Evolutionary conservation across 2,329 filamentous ascomycete genomes (phyloP), one percentile per base, ranked within the genome.

Genomic region (Corynespora cassiicola): DNA sequence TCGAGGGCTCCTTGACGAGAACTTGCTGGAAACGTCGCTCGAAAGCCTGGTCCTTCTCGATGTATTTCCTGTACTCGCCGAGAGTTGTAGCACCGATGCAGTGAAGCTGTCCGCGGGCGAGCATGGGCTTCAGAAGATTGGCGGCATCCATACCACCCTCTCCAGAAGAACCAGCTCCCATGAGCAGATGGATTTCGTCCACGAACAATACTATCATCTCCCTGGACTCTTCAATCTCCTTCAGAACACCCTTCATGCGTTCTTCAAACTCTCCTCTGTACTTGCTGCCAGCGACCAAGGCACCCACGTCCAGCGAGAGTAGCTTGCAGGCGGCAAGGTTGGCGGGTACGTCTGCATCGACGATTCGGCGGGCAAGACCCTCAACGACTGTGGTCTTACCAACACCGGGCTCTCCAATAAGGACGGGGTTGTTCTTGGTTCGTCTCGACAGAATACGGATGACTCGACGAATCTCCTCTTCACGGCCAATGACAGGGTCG

Each of bases 131-230:
- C 50, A 99, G 80, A 58, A 99, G 75, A 69, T 99, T 99, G 60
- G 94, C 94, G 32, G 94, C 94, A 65, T 99, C 94, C 94, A 99
- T 99, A 57, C 94, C 94, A 51, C 94, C 94, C 68, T 97, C 92
- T 40, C 94, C 94, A 37, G 88, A 92, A 23, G 90, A 85, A 44
- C 94, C 94, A 52, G 94, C 94, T 43, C 94, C 94, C 94, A 99
- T 99, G 47, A 99, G 84, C 48, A 99, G 80, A 74, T 99, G 94
- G 52, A 99, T 99, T 70, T 99, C 94, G 70, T 99, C 94, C 54
- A 99, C 94, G 58, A 99, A 99, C 48, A 99, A 84, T 35, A 99
- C 87, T 63, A 99, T 96, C 77, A 91, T 96, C 41, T 97, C 92
- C 67, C 94, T 95, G 34, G 90, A 90, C 39, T 95, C 86, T 55